phyloP scores from a whole-genome alignment of 257 asterid genomes.

The Petrea volubilis region DNA sequence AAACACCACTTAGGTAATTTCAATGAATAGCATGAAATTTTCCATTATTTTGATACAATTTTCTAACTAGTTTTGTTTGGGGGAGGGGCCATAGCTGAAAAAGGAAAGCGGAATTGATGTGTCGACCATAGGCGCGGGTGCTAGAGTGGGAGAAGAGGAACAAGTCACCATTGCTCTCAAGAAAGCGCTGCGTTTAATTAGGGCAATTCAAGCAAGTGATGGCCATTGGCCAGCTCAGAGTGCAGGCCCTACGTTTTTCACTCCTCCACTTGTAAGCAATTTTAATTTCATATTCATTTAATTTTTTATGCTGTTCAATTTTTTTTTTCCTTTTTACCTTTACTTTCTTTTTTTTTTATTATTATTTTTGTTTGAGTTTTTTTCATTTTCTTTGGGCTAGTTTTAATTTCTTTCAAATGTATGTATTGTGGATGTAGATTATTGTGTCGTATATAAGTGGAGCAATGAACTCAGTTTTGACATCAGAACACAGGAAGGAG shows the following conservation, averaged over 20 bases:
- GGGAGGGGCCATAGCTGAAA: too few relatives aligned
- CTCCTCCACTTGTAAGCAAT: constrained; percentile 45
- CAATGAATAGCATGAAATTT: too few relatives aligned
- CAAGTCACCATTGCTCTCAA: constrained; percentile 47
- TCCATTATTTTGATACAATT: too few relatives aligned
- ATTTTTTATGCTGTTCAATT: too few relatives aligned
- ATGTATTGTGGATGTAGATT: constrained; percentile 42
- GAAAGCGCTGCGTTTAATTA: constrained; percentile 53
- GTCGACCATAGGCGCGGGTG: constrained; percentile 48
- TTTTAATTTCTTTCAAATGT: too few relatives aligned
- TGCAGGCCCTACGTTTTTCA: constrained; percentile 70
- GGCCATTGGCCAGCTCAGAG: constrained; percentile 88
- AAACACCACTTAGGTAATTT: too few relatives aligned
- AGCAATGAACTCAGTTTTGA: constrained; percentile 47
- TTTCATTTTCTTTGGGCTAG: too few relatives aligned
- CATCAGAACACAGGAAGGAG: constrained; percentile 62
- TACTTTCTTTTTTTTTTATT: too few relatives aligned
- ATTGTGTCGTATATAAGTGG: constrained; percentile 75
- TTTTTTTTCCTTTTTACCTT: too few relatives aligned
- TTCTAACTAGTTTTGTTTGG: too few relatives aligned
- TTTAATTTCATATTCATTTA: too few relatives aligned
- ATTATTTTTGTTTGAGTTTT: too few relatives aligned
- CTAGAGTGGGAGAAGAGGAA: constrained; percentile 47
- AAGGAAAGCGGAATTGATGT: constrained; percentile 57
- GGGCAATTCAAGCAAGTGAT: constrained; percentile 71